Base-by-base conservation (phyloP, 2,329 filamentous ascomycete genomes). In the Ceratocystis variospora region DNA sequence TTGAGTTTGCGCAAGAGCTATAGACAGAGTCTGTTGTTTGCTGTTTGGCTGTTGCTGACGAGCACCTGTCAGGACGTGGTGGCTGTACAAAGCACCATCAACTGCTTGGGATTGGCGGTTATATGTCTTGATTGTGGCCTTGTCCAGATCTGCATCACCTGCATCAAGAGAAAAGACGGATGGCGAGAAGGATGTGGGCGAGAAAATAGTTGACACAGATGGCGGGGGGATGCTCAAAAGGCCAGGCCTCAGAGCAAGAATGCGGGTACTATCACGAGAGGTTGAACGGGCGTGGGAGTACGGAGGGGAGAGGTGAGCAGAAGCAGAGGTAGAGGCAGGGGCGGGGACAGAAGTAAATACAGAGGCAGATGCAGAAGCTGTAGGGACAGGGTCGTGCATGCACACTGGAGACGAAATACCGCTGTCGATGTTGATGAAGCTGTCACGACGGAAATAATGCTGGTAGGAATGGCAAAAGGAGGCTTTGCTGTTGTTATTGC, bases 131-230 rank as follows among this genome's bases (percentile, higher is more conserved):
- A 41, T 19, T 5, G 55, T 37, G 28, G 55, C 22, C 17, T 59
- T 17, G 19, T n/a, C 28, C 15, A n/a, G 19, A 19, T 50, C 46
- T 25, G 63, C 25, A 45, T 19, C n/a, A 59, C 15, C 28, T n/a
- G 28, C 28, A 3, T 15, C 28, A 1, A 37, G 28, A 17, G 55
- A 59, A 59, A 59, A 59, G 28, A 37, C 55, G n/a, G 28, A 19
- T 17, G 55, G 55, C 17, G 55, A 59, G 31, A 59, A 59, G 55
- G 55, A 59, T 25, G 55, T 59, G 55, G 55, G 55, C 55, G 55
- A 59, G 55, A 59, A 59, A 19, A 59, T 59, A n/a, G 55, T 59
- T 1, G 55, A 59, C 17, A 37, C 28, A 5, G 55, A 59, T 5
- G 55, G 28, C 7, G 28, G 55, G 7, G 55, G 55, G 55, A 59